These are phyloP conservation scores for Vigna nakashimae DNA, from an alignment of 306 rosid genomes.

Conservation along the genomic window DNA sequence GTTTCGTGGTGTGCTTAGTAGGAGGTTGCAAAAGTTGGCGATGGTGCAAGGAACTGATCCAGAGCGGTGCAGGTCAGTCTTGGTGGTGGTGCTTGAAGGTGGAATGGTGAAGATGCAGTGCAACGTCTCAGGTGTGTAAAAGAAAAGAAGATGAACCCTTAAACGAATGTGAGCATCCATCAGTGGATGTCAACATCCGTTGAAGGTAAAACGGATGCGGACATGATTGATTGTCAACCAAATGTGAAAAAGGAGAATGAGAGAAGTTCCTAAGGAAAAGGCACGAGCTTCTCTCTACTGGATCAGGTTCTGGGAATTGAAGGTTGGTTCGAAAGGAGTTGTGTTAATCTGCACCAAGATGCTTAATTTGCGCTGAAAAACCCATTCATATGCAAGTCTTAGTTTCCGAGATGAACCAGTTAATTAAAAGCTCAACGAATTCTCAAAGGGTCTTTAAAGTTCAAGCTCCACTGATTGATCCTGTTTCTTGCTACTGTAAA, in stretches of 20 bases:
- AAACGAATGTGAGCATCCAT: not conserved
- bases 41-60: no score
- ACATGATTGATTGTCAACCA: not conserved
- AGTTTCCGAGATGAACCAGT: slow-evolving; percentile 68
- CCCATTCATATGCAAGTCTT: slow-evolving; percentile 44
- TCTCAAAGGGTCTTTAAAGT: slow-evolving; percentile 75
- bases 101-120: no score
- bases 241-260: slow-evolving; percentile 41
- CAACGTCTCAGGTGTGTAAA: no score
- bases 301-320: slow-evolving; percentile 57
- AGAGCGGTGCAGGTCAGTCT: no score
- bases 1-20: no score
- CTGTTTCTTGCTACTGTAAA: slow-evolving; percentile 97
- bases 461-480: slow-evolving; percentile 99
- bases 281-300: slow-evolving; percentile 33
- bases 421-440: slow-evolving; percentile 68
- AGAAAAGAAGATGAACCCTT: no score
- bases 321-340: slow-evolving; percentile 47
- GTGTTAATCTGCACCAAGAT: slow-evolving; percentile 61
- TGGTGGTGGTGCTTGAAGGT: no score
- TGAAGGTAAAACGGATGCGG: no score
- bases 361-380: slow-evolving; percentile 54
- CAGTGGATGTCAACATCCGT: no score
- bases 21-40: no score
- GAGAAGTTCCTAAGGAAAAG: slow-evolving; percentile 49